Conservation (phyloP, 306 rosid species). For the Dicorynia guianensis region DNA sequence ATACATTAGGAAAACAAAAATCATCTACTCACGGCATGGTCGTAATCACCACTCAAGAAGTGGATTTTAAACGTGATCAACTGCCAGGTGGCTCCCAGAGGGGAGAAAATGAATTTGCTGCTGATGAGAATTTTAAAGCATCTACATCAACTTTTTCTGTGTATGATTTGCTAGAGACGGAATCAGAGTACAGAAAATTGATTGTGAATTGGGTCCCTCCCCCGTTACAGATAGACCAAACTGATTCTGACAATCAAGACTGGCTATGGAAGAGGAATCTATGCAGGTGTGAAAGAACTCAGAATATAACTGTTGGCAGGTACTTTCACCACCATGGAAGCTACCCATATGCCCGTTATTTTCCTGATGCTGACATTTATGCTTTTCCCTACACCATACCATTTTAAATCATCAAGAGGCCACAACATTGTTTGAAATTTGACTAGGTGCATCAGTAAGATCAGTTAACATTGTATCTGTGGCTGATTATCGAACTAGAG, state of each 20-base stretch:
- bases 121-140: background rate
- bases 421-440: background rate
- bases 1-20: too few relatives aligned
- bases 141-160: background rate
- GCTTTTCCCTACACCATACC: constrained; percentile 33
- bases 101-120: background rate
- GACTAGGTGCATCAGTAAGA: background rate
- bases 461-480: background rate
- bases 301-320: background rate
- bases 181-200: constrained; percentile 27
- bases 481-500: background rate
- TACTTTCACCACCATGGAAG: constrained; percentile 27
- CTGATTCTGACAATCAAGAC: constrained; percentile 30
- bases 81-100: too few relatives aligned
- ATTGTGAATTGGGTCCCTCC: constrained; percentile 35
- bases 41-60: too few relatives aligned
- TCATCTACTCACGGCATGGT: too few relatives aligned
- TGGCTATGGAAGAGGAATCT: constrained; percentile 21
- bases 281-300: background rate
- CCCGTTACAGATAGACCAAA: constrained; percentile 8
- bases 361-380: constrained; percentile 22
- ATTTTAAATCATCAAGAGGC: background rate
- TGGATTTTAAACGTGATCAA: too few relatives aligned
- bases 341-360: constrained; percentile 21
- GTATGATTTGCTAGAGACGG: background rate